Evolutionary conservation across 108 stramenopile genomes (phyloP), one percentile per base, ranked within the genome.

Genomic region (Chaetoceros muelleri): DNA sequence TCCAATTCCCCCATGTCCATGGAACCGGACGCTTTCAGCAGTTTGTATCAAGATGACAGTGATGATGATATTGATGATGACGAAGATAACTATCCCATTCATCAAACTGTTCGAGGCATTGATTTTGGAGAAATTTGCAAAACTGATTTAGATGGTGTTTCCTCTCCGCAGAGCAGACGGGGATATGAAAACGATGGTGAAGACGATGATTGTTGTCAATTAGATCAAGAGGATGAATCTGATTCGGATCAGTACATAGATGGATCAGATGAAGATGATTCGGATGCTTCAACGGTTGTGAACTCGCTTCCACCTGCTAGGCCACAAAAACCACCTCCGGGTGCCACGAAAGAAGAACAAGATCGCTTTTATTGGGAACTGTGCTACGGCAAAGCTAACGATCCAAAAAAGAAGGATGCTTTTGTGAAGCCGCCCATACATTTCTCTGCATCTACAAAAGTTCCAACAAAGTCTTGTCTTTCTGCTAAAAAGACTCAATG

Each of bases 291-390:
- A 10, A 40, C 34, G 13, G 34, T 40, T 10, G 34, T 40, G 34
- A 40, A 40, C 13, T 5, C 34, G 13, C 13, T 40, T 5, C 34
- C 34, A 10, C 34, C 34, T 5, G 34, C 34, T 40, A 40, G 34
- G 13, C 34, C 34, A 10, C 34, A 40, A 13, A 5, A 40, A 40
- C 72, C 72, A 3, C 22, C 68, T 26, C 31, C 45, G 40, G 57
- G 59, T 44, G 60, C 69, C 27, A 66, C 68, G 27, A 0, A 50
- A 20, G 72, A 70, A 30, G 68, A 73, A 26, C 47, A 65, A 48
- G 69, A 61, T 66, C 64, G 58, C 5, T 57, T 64, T 27, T 73
- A 73, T 50, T 73, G 72, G 72, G 60, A 66, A 44, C 45, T 53
- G 20, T 73, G 72, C 34, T 73, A 73, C 52, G 72, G 72, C 13